A percentile compares a stretch with the other conserved stretches of the same genome.
Evolutionary conservation across 1,139 yeast species (phyloP).

Genomic region (Blastobotrys aristatus): DNA sequence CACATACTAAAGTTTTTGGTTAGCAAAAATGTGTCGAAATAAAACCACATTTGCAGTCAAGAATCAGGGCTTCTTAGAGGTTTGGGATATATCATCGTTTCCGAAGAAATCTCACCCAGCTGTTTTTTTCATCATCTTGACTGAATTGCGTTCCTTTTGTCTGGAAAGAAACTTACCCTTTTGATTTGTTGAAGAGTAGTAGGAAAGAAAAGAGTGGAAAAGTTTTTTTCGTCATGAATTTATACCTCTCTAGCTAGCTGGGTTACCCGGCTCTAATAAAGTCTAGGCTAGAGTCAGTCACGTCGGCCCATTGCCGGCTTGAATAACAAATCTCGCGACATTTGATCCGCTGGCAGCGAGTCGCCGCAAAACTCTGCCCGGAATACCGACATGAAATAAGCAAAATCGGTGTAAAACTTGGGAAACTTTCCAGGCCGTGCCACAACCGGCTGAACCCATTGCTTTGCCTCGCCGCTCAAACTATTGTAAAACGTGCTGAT

Average conservation of each 20-base stretch:
- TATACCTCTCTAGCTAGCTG: not conserved
- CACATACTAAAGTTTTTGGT: slow-evolving; percentile 9
- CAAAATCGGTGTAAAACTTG: slow-evolving; percentile 6
- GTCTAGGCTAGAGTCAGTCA: too few relatives aligned
- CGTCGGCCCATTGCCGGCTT: too few relatives aligned
- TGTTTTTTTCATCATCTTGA: slow-evolving; percentile 15
- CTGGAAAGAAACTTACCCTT: not conserved
- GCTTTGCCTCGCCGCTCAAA: slow-evolving; percentile 7
- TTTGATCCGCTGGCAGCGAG: not conserved
- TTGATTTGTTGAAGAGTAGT: not conserved
- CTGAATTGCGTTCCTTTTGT: not conserved
- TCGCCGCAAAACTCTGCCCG: slow-evolving; percentile 6
- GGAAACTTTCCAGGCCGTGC: slow-evolving; percentile 1
- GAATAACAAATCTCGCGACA: not conserved
- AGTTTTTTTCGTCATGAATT: not conserved
- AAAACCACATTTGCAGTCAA: not conserved
- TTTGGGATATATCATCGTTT: slow-evolving; percentile 20
- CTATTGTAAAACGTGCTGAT: not conserved
- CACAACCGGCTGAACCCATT: slow-evolving; percentile 8
- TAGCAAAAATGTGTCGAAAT: not conserved
- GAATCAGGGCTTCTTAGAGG: slow-evolving; percentile 34
- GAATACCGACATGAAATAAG: slow-evolving; percentile 4
- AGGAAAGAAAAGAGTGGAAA: not conserved
- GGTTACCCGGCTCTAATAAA: not conserved
- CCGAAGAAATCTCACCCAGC: slow-evolving; percentile 17